phyloP scores from a whole-genome alignment of 805 yeast genomes.

The Candida anglica region DNA sequence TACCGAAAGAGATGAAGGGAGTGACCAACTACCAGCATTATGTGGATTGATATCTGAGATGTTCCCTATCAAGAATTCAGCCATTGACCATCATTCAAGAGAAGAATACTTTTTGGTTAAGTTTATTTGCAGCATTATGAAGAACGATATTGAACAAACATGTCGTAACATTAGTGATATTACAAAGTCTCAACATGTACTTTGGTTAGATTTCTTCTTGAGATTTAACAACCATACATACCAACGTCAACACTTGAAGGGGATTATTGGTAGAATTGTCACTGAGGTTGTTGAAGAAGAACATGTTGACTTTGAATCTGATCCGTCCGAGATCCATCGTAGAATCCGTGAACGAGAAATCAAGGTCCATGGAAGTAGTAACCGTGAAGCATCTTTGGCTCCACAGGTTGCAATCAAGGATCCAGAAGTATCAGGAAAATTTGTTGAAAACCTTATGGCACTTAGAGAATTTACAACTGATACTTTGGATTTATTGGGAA shows the following conservation, averaged over 20 bases:
- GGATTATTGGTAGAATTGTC: constrained; percentile 35
- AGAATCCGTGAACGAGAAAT: constrained; percentile 35
- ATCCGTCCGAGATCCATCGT: constrained; percentile 60
- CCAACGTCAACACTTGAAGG: constrained; percentile 44
- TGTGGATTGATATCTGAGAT: constrained; percentile 20
- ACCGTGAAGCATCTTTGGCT: constrained; percentile 27
- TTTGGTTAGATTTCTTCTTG: constrained; percentile 44
- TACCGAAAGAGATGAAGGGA: constrained; percentile 19
- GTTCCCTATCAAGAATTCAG: constrained; percentile 28
- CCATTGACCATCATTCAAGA: constrained; percentile 42
- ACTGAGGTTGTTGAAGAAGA: constrained; percentile 40
- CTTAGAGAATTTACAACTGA: constrained; percentile 69
- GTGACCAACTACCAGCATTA: constrained; percentile 16
- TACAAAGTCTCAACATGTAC: constrained; percentile 30
- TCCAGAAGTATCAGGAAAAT: constrained; percentile 63
- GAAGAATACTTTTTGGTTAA: constrained; percentile 69
- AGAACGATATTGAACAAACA: constrained; percentile 31
- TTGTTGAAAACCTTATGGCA: constrained; percentile 68
- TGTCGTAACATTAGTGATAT: constrained; percentile 29
- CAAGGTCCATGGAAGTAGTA: constrained; percentile 26
- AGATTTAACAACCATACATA: constrained; percentile 44
- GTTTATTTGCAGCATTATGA: constrained; percentile 47
- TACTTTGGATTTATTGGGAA: constrained; percentile 50
- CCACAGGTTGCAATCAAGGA: constrained; percentile 77
- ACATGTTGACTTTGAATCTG: constrained; percentile 68